Evolutionary conservation across 2,329 filamentous ascomycete genomes (phyloP).

Genomic region (Myriosclerotinia scirpicola): DNA sequence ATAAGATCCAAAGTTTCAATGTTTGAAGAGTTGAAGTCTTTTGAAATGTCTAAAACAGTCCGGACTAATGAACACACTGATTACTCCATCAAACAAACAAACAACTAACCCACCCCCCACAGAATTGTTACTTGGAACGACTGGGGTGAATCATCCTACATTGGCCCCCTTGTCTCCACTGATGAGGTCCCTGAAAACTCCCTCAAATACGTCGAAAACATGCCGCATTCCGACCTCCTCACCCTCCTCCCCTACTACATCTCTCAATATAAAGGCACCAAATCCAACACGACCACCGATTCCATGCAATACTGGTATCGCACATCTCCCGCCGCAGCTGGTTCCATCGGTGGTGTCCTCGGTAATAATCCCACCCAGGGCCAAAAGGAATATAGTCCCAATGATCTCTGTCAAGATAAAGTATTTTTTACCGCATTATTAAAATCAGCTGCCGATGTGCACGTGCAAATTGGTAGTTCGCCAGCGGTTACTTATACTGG

Average conservation of each 20-base stretch:
- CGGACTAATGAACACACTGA: not conserved
- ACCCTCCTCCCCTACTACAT: slow-evolving; percentile 52
- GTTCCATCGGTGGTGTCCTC: slow-evolving; percentile 41
- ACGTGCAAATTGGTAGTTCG: slow-evolving; percentile 39
- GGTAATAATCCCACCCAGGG: slow-evolving; percentile 36
- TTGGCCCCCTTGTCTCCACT: slow-evolving; percentile 48
- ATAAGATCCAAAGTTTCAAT: too few relatives aligned
- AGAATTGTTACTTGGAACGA: slow-evolving; percentile 53
- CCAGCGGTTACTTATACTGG: slow-evolving; percentile 28
- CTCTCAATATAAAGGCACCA: slow-evolving; percentile 48
- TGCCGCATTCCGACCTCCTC: slow-evolving; percentile 53
- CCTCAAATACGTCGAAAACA: slow-evolving; percentile 48
- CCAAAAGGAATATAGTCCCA: slow-evolving; percentile 31
- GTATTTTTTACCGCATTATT: slow-evolving; percentile 40
- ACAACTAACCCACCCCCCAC: slow-evolving; percentile 24
- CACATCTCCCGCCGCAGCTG: slow-evolving; percentile 40
- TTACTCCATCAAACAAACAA: not conserved
- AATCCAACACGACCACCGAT: slow-evolving; percentile 38
- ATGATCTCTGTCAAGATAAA: slow-evolving; percentile 40
- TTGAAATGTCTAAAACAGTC: too few relatives aligned
- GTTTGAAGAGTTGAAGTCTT: too few relatives aligned
- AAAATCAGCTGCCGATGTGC: slow-evolving; percentile 35
- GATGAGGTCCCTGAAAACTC: slow-evolving; percentile 44
- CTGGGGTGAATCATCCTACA: slow-evolving; percentile 54
- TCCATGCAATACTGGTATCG: slow-evolving; percentile 48